phyloP scores from a whole-genome alignment of 345 rosid species.

The Luvunga scandens region DNA sequence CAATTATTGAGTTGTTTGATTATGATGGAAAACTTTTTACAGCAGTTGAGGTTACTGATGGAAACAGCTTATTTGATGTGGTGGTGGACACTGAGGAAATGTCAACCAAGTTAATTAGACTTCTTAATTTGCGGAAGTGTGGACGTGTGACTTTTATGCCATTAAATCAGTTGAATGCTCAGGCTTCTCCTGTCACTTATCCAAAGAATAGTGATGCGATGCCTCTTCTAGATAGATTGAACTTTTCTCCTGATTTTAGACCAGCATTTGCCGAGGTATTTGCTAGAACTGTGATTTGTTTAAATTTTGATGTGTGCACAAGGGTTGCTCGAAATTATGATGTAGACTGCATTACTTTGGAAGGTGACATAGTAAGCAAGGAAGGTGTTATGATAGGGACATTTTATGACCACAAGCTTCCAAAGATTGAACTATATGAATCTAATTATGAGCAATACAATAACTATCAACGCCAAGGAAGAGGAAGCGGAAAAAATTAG shows the following conservation, averaged over 20 bases:
- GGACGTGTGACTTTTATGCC: constrained; percentile 96
- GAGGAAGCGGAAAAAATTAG: constrained; percentile 52
- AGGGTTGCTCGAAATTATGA: constrained; percentile 85
- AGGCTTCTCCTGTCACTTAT: constrained; percentile 65
- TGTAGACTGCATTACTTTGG: constrained; percentile 91
- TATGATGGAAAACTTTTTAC: too few species aligned
- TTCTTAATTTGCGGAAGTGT: constrained; percentile 79
- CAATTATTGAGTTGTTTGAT: too few species aligned
- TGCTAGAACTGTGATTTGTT: constrained; percentile 90
- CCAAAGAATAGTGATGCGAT: constrained; percentile 82
- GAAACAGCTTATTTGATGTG: too few species aligned
- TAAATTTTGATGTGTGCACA: constrained; percentile 90
- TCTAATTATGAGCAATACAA: constrained; percentile 57
- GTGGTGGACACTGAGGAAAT: constrained; percentile 81
- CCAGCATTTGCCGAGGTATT: constrained; percentile 87
- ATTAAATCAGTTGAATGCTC: constrained; percentile 66
- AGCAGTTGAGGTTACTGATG: too few species aligned
- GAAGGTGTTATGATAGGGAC: constrained; percentile 98
- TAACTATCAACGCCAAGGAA: constrained; percentile 59
- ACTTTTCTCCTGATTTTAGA: constrained; percentile 49
- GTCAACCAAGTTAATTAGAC: constrained; percentile 85
- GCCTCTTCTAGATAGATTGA: constrained; percentile 77
- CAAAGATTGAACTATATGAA: constrained; percentile 86
- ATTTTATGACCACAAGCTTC: constrained; percentile 87
- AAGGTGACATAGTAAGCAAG: constrained; percentile 99